These are phyloP conservation scores for Pneumocystis murina DNA, from an alignment of 1,139 yeast species.

Conservation along the genomic window DNA sequence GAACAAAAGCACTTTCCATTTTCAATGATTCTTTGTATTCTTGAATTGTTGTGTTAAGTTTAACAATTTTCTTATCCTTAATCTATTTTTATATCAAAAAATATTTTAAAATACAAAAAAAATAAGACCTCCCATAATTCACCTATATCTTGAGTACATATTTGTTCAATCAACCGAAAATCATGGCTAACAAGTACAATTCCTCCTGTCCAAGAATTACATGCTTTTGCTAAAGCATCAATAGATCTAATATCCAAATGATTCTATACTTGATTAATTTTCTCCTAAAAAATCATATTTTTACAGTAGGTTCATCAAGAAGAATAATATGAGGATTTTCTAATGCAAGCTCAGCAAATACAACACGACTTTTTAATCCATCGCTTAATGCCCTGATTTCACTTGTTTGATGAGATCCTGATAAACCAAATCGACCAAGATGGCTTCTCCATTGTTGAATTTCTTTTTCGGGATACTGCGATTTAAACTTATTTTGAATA, in stretches of 20 bases:
- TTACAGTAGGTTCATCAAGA: constrained; percentile 8
- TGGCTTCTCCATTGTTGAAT: constrained; percentile 97
- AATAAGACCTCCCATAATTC: constrained; percentile 29
- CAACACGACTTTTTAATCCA: constrained; percentile 98
- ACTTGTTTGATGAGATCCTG: constrained; percentile 98
- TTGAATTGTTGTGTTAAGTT: constrained; percentile 10
- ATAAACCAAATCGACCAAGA: constrained; percentile 93
- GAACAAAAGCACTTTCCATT: neutral
- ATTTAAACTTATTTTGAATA: constrained; percentile 49
- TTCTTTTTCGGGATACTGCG: constrained; percentile 75
- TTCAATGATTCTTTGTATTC: constrained; percentile 12
- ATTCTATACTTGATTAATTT: constrained; percentile 94
- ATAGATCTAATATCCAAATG: constrained; percentile 97
- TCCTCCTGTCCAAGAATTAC: constrained; percentile 89
- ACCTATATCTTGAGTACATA: constrained; percentile 43
- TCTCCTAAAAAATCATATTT: constrained; percentile 14
- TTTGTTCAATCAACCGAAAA: constrained; percentile 92
- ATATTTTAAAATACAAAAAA: too few relatives aligned
- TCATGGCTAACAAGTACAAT: constrained; percentile 98
- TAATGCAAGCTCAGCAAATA: constrained; percentile 85
- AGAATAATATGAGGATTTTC: constrained; percentile 89
- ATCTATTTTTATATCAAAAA: neutral
- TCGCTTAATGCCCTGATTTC: constrained; percentile 97
- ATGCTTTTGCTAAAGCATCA: constrained; percentile 94
- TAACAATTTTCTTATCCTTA: constrained; percentile 12